Conservation (phyloP, 73 alveolate genomes). For the Strombidium stylifer region DNA sequence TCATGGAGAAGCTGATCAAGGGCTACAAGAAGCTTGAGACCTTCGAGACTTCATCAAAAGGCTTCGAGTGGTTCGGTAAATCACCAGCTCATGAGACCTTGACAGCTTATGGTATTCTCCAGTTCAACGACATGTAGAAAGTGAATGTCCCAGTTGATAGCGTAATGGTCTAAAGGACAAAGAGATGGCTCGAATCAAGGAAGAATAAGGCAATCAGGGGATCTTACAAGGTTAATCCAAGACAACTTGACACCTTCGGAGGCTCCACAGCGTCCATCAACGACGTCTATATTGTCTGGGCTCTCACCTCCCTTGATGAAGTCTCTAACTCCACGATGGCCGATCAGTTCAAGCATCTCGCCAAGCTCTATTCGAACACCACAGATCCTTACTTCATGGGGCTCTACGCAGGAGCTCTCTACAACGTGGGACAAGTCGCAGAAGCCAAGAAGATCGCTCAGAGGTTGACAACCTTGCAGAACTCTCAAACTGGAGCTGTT, state of each 20-base stretch:
- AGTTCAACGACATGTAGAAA: constrained; percentile 58
- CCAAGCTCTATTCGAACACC: constrained; percentile 6
- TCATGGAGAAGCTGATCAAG: constrained; percentile 3
- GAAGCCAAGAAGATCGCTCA: constrained; percentile 10
- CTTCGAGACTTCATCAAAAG: constrained; percentile 9
- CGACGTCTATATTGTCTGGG: constrained; percentile 48
- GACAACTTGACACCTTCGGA: constrained; percentile 32
- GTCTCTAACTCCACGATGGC: constrained; percentile 4
- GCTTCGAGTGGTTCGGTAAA: constrained; percentile 62
- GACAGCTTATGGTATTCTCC: constrained; percentile 59
- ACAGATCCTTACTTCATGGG: constrained; percentile 45
- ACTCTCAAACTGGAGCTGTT: constrained; percentile 41
- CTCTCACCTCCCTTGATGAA: too few species aligned
- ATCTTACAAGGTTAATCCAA: not conserved
- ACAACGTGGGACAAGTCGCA: not conserved
- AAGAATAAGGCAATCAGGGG: too few species aligned
- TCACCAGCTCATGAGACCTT: constrained; percentile 64
- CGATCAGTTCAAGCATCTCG: constrained; percentile 1
- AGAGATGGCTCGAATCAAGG: constrained; percentile 14
- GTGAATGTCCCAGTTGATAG: constrained; percentile 14
- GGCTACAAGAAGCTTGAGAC: constrained; percentile 35
- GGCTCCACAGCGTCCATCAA: constrained; percentile 16
- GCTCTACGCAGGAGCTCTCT: constrained; percentile 25
- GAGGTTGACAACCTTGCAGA: constrained; percentile 17
- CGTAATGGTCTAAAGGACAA: constrained; percentile 12